Conservation (phyloP, 768 basidiomycete genomes). For the Brasilioporus rufonigricans region DNA sequence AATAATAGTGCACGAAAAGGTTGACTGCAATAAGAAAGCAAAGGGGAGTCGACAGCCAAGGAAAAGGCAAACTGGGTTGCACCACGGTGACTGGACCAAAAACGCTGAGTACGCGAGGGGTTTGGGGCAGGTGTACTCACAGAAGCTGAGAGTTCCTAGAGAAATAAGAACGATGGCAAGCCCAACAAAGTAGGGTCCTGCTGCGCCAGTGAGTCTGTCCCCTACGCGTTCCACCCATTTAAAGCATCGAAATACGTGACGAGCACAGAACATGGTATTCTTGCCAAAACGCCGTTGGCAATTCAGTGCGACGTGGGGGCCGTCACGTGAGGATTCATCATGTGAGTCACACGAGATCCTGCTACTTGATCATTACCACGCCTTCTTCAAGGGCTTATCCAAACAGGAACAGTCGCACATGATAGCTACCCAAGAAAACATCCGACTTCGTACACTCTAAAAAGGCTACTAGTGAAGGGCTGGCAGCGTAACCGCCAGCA, state of each 20-base stretch:
- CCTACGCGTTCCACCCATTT: conserved; percentile 67
- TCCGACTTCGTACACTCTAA: not conserved
- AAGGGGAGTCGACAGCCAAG: conserved; percentile 59
- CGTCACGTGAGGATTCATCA: not conserved
- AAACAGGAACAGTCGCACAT: not conserved
- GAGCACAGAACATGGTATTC: conserved; percentile 27
- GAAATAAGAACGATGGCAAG: conserved; percentile 75
- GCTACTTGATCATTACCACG: too few relatives aligned
- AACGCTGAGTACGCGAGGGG: not conserved
- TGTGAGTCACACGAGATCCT: not conserved
- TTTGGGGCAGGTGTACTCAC: conserved; percentile 45
- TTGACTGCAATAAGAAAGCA: conserved; percentile 79
- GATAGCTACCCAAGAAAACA: not conserved
- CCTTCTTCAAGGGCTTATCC: too few relatives aligned
- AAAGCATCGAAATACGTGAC: conserved; percentile 53
- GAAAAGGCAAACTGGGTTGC: conserved; percentile 58
- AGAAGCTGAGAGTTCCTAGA: conserved; percentile 72
- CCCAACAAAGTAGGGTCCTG: conserved; percentile 85
- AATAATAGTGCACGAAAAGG: conserved; percentile 80
- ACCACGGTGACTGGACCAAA: conserved; percentile 71
- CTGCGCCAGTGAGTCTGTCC: conserved; percentile 83
- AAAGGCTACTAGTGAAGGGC: not conserved
- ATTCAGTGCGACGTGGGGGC: too few relatives aligned
- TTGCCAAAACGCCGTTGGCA: too few relatives aligned
- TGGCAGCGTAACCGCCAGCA: conserved; percentile 4